These are phyloP conservation scores for Mucor velutinosus DNA, from an alignment of 371 early-diverging fungal genomes.

Conservation along the genomic window DNA sequence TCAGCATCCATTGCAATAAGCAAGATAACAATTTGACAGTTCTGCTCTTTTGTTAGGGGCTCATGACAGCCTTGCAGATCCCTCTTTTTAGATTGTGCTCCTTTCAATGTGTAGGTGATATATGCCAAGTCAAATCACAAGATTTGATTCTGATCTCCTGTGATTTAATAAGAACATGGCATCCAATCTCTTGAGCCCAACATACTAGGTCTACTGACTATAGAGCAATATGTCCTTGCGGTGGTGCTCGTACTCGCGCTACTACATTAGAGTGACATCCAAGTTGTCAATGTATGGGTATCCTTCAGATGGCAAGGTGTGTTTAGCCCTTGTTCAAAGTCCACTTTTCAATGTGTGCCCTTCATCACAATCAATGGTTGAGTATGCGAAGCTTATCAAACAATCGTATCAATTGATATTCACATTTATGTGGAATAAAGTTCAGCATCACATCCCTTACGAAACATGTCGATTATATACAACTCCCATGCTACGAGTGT, in stretches of 20 bases:
- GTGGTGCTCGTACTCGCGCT: no score
- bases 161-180: no score
- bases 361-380: no score
- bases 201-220: no score
- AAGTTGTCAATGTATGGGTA: no score
- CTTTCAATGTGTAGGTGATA: not conserved
- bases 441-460: not conserved
- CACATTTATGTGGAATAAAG: not conserved
- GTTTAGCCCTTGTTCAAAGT: no score
- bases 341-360: no score
- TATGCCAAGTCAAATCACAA: not conserved
- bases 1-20: not conserved
- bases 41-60: not conserved
- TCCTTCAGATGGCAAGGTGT: not conserved
- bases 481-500: not conserved
- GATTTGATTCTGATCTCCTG: not conserved
- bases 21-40: not conserved
- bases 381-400: not conserved
- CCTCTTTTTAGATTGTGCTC: not conserved
- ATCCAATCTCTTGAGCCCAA: no score
- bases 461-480: not conserved
- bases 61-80: not conserved
- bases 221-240: no score
- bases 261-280: no score
- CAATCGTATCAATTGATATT: not conserved